phyloP scores from a whole-genome alignment of 140 eudicot genomes.

The Cichorium intybus region DNA sequence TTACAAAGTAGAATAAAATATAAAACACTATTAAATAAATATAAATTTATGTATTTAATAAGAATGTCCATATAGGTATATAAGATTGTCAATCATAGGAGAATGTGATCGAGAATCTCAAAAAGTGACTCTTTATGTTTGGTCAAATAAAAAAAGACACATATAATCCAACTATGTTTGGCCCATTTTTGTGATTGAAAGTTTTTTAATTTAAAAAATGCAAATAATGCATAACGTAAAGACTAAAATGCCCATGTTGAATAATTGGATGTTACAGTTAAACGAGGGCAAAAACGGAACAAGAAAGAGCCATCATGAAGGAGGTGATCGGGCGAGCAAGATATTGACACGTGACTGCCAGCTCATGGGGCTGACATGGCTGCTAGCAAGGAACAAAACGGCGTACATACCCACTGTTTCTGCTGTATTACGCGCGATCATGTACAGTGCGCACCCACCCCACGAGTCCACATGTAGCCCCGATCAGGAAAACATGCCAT shows the following conservation, averaged over 20 bases:
- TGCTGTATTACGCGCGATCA: conserved; percentile 88
- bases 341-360: conserved; percentile 87
- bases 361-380: conserved; percentile 98
- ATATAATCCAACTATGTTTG: conserved; percentile 1
- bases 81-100: too few species aligned
- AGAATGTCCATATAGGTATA: too few species aligned
- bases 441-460: conserved; percentile 96
- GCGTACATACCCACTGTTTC: conserved; percentile 96
- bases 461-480: conserved; percentile 86
- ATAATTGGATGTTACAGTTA: conserved; percentile 42
- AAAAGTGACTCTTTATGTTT: not conserved
- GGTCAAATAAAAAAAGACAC: not conserved
- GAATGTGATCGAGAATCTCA: not conserved
- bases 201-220: not conserved
- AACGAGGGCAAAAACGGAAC: conserved; percentile 72
- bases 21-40: too few species aligned
- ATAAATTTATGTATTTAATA: too few species aligned
- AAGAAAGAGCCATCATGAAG: conserved; percentile 27
- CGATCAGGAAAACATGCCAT: conserved; percentile 98
- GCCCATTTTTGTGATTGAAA: not conserved
- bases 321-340: conserved; percentile 59
- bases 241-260: conserved; percentile 25
- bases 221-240: not conserved
- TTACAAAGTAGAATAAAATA: too few species aligned
- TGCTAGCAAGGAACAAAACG: conserved; percentile 83